Conservation (phyloP, 2,329 filamentous ascomycete genomes). For the Penicillium brevicompactum region DNA sequence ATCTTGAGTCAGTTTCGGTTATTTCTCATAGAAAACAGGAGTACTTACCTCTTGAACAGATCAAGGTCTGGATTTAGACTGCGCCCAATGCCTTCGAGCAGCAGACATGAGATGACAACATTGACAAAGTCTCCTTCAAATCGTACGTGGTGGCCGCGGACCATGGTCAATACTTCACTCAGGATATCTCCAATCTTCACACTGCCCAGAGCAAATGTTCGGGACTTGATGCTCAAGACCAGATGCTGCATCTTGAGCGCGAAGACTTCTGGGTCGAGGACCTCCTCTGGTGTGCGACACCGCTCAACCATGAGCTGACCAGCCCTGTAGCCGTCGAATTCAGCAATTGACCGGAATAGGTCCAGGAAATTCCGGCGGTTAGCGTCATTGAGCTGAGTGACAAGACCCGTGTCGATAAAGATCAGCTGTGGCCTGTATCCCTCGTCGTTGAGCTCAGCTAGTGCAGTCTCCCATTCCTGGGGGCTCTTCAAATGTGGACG, state of each 20-base stretch:
- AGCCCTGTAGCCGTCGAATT: slow-evolving; percentile 95
- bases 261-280: slow-evolving; percentile 87
- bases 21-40: background rate
- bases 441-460: slow-evolving; percentile 77
- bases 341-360: slow-evolving; percentile 91
- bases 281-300: slow-evolving; percentile 87
- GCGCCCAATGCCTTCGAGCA: slow-evolving; percentile 91
- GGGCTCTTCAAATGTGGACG: slow-evolving; percentile 71
- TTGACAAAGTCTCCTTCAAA: slow-evolving; percentile 98
- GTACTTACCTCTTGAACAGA: slow-evolving; percentile 69
- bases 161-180: slow-evolving; percentile 88
- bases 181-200: slow-evolving; percentile 96
- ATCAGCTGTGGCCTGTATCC: slow-evolving; percentile 92
- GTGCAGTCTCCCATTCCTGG: slow-evolving; percentile 71
- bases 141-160: slow-evolving; percentile 85
- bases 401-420: slow-evolving; percentile 95
- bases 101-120: slow-evolving; percentile 89
- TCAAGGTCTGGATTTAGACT: slow-evolving; percentile 84
- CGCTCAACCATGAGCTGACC: slow-evolving; percentile 95
- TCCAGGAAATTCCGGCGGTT: slow-evolving; percentile 93
- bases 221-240: slow-evolving; percentile 84
- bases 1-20: slow-evolving; percentile 8
- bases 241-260: slow-evolving; percentile 96
- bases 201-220: slow-evolving; percentile 87
- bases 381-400: slow-evolving; percentile 84